Conservation (phyloP, 228 moss, liverwort and hornwort species). For the Sphagnum fallax region DNA sequence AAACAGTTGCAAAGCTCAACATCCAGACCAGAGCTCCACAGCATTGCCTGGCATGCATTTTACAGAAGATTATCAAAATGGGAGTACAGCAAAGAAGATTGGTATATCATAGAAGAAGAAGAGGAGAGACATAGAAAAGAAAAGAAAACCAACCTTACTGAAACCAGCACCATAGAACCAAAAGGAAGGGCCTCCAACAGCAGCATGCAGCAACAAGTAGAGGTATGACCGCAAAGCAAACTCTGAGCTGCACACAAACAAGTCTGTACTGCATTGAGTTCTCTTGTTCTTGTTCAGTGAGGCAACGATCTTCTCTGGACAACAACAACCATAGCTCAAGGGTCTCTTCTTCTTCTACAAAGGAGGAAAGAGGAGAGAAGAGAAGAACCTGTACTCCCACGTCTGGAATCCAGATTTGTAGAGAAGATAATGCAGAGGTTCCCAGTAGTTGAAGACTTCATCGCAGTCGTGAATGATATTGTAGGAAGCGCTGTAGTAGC, state of each 20-base stretch:
- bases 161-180: conserved; percentile 48
- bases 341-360: too few relatives aligned
- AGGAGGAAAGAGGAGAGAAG: too few relatives aligned
- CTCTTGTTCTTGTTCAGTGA: neutral
- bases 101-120: too few relatives aligned
- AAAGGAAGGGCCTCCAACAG: conserved; percentile 52
- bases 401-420: conserved; percentile 90
- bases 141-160: conserved; percentile 41
- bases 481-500: conserved; percentile 78
- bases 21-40: too few relatives aligned
- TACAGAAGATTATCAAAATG: too few relatives aligned
- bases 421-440: conserved; percentile 78
- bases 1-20: too few relatives aligned
- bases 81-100: too few relatives aligned
- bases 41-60: too few relatives aligned
- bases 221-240: conserved; percentile 92
- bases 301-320: neutral
- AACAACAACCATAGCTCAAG: too few relatives aligned
- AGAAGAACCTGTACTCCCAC: conserved; percentile 85
- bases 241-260: conserved; percentile 60
- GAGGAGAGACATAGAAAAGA: too few relatives aligned
- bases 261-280: too few relatives aligned
- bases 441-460: conserved; percentile 98
- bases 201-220: conserved; percentile 75
- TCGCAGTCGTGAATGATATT: conserved; percentile 91